phyloP scores from a whole-genome alignment of 305 asterid species.

The Plantago rigida region DNA sequence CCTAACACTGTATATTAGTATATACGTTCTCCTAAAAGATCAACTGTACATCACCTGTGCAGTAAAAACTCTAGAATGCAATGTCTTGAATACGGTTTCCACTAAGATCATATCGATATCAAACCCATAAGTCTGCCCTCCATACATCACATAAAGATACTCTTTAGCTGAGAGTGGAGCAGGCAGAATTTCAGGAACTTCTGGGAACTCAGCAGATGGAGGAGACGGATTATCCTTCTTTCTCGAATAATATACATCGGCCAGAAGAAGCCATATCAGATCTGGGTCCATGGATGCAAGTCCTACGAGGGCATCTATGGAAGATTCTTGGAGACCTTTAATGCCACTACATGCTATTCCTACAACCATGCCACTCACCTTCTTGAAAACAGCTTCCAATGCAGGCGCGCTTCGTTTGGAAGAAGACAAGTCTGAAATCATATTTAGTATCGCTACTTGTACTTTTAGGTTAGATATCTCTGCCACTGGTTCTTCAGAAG shows the following conservation, averaged over 20 bases:
- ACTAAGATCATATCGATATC: slow-evolving; percentile 60
- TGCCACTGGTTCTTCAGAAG: slow-evolving; percentile 47
- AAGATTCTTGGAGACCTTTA: slow-evolving; percentile 61
- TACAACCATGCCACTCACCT: slow-evolving; percentile 60
- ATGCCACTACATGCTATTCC: slow-evolving; percentile 86
- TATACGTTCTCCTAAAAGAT: neutral
- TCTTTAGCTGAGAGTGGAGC: slow-evolving; percentile 49
- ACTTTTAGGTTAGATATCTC: slow-evolving; percentile 67
- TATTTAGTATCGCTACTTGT: slow-evolving; percentile 61
- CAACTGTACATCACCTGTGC: slow-evolving; percentile 34
- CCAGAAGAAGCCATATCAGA: slow-evolving; percentile 79
- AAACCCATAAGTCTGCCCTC: slow-evolving; percentile 79
- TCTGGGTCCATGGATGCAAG: slow-evolving; percentile 73
- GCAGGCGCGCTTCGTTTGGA: slow-evolving; percentile 59
- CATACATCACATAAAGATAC: slow-evolving; percentile 60
- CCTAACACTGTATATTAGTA: neutral
- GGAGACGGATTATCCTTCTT: slow-evolving; percentile 38
- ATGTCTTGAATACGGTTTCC: slow-evolving; percentile 42
- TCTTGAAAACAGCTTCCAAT: slow-evolving; percentile 55
- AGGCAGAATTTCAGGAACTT: slow-evolving; percentile 45
- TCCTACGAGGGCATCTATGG: slow-evolving; percentile 57
- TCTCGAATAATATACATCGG: slow-evolving; percentile 76
- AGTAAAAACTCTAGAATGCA: slow-evolving; percentile 35
- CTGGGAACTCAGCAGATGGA: slow-evolving; percentile 51
- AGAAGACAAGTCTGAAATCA: slow-evolving; percentile 57